Percentiles rank a stretch among this genome's conserved stretches.
Evolutionary conservation across 768 basidiomycete genomes (phyloP).

Genomic region (Plicaturopsis crispa): DNA sequence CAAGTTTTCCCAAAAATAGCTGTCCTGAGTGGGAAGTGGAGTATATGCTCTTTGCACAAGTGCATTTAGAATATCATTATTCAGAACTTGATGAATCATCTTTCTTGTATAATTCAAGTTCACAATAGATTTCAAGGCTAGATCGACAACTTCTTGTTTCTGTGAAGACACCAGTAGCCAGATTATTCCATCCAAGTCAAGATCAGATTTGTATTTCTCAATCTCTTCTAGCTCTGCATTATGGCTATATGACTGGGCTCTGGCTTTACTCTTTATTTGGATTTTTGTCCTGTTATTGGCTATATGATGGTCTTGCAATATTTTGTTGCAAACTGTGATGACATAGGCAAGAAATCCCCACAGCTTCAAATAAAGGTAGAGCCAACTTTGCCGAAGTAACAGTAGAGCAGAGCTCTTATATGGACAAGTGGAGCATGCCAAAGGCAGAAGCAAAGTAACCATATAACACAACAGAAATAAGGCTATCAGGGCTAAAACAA

Average conservation of each 20-base stretch:
- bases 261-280: neutral
- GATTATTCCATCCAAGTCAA: neutral
- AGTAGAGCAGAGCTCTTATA: conserved; percentile 11
- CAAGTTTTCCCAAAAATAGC: neutral
- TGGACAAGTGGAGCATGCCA: conserved; percentile 9
- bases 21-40: neutral
- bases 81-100: neutral
- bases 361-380: neutral
- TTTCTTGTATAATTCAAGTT: neutral
- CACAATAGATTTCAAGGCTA: neutral
- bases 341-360: neutral
- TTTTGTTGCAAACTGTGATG: neutral
- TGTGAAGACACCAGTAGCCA: neutral
- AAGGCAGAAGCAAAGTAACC: conserved; percentile 7
- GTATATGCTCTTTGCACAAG: neutral
- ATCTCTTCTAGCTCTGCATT: neutral
- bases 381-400: conserved; percentile 4
- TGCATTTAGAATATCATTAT: neutral
- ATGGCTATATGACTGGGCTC: neutral
- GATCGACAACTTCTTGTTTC: neutral
- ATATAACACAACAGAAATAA: conserved; percentile 7
- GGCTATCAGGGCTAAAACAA: conserved; percentile 6
- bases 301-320: neutral
- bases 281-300: neutral
- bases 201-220: neutral